These are phyloP conservation scores for Ophiostoma sp. DNA, from an alignment of 2,329 filamentous ascomycete genomes.

Conservation along the genomic window DNA sequence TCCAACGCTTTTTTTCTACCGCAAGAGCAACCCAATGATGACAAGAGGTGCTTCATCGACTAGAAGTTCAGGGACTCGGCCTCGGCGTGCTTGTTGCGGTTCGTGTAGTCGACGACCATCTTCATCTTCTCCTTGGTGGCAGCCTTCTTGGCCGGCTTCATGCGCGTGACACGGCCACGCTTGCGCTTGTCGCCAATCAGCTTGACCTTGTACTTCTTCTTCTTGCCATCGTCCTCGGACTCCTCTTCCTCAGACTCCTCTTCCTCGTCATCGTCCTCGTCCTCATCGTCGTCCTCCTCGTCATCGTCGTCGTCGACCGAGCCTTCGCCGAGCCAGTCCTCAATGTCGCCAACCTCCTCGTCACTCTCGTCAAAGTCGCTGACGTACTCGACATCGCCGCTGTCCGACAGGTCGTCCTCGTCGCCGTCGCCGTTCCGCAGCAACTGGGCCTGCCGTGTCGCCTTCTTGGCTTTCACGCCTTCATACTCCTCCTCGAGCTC, in stretches of 20 bases:
- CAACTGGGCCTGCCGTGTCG: slow-evolving; percentile 20
- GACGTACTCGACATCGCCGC: slow-evolving; percentile 84
- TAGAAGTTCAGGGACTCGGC: slow-evolving; percentile 23
- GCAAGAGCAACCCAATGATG: not conserved
- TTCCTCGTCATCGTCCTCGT: slow-evolving; percentile 57
- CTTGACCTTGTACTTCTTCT: slow-evolving; percentile 57
- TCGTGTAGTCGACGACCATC: slow-evolving; percentile 27
- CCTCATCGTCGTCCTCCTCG: slow-evolving; percentile 59
- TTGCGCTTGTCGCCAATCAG: slow-evolving; percentile 56
- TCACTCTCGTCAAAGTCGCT: slow-evolving; percentile 86
- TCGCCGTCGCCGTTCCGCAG: slow-evolving; percentile 44
- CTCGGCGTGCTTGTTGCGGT: slow-evolving; percentile 18
- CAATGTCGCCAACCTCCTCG: slow-evolving; percentile 74
- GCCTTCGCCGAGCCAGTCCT: slow-evolving; percentile 87
- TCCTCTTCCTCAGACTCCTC: slow-evolving; percentile 60
- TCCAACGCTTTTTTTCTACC: not conserved
- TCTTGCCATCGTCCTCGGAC: slow-evolving; percentile 51
- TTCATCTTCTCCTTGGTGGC: slow-evolving; percentile 30
- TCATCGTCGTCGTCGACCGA: slow-evolving; percentile 63
- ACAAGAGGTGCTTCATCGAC: not conserved
- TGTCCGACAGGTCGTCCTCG: slow-evolving; percentile 69
- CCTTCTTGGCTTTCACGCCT: slow-evolving; percentile 37
- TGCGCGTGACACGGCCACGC: slow-evolving; percentile 49
- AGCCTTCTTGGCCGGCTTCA: slow-evolving; percentile 64
- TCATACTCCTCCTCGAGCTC: slow-evolving; percentile 68